phyloP scores from a whole-genome alignment of 2,329 filamentous ascomycete species.

The Ceratocystis cacaofunesta region DNA sequence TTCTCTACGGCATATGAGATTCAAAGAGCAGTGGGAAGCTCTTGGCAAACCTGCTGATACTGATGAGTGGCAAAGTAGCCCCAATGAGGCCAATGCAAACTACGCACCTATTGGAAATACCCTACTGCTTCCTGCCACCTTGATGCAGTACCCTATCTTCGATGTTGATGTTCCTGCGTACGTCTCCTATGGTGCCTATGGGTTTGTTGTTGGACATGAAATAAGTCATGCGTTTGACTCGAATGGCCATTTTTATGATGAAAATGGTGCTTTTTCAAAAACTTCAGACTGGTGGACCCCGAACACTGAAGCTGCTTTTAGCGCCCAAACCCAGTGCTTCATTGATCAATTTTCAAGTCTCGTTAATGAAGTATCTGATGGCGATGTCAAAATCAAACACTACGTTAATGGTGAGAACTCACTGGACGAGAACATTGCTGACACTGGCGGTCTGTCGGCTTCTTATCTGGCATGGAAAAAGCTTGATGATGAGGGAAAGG shows the following conservation, averaged over 20 bases:
- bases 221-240: conserved; percentile 57
- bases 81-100: conserved; percentile 50
- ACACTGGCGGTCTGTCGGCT: conserved; percentile 50
- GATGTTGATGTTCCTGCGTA: conserved; percentile 48
- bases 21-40: conserved; percentile 38
- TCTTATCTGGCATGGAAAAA: conserved; percentile 52
- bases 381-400: conserved; percentile 28
- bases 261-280: conserved; percentile 33
- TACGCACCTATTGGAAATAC: conserved; percentile 51
- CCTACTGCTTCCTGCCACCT: conserved; percentile 54
- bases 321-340: conserved; percentile 48
- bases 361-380: not conserved
- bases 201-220: conserved; percentile 52
- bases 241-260: conserved; percentile 48
- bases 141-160: conserved; percentile 55
- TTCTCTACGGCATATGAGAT: conserved; percentile 34
- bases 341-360: conserved; percentile 42
- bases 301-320: conserved; percentile 41
- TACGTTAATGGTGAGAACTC: conserved; percentile 50
- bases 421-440: conserved; percentile 56
- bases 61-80: conserved; percentile 45
- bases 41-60: conserved; percentile 46
- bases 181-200: conserved; percentile 54
- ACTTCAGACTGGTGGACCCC: conserved; percentile 55
- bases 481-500: conserved; percentile 31